These are phyloP conservation scores for Marasmius oreades DNA, from an alignment of 1,284 basidiomycete species.

Conservation along the genomic window DNA sequence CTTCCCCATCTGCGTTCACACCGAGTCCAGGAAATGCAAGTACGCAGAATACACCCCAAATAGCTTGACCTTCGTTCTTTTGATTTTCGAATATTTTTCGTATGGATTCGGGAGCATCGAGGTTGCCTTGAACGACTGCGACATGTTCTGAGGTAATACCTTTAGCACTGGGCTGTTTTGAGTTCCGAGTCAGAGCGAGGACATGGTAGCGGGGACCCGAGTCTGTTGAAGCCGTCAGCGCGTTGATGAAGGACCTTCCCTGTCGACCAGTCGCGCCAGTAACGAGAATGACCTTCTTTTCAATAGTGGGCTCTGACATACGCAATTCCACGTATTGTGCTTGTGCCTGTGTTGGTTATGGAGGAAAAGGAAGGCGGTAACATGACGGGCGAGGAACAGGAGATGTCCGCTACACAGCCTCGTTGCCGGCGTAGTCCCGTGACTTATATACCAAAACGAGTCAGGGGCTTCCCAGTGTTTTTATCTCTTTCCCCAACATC, in stretches of 20 bases:
- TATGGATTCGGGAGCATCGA: neutral
- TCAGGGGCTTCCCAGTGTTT: too few relatives aligned
- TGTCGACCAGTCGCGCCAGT: neutral
- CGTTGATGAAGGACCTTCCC: neutral
- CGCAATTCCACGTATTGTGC: too few relatives aligned
- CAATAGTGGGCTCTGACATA: too few relatives aligned
- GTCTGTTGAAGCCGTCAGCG: neutral
- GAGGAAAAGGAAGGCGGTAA: too few relatives aligned
- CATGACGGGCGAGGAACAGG: too few relatives aligned
- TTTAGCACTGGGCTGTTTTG: neutral
- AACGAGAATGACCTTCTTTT: neutral
- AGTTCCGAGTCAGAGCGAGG: neutral
- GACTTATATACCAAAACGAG: too few relatives aligned
- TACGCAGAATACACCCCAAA: slow-evolving; percentile 39
- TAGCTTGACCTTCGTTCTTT: slow-evolving; percentile 25
- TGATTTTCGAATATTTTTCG: slow-evolving; percentile 14
- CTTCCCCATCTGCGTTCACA: slow-evolving; percentile 33
- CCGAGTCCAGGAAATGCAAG: slow-evolving; percentile 39
- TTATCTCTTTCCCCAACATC: too few relatives aligned
- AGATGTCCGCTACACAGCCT: too few relatives aligned
- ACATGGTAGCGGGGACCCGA: neutral
- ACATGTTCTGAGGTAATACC: neutral
- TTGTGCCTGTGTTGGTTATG: too few relatives aligned
- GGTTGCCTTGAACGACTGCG: neutral
- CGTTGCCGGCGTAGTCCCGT: too few relatives aligned